Evolutionary conservation across 179 eudicot genomes (phyloP).

Genomic region (Vitellaria paradoxa): DNA sequence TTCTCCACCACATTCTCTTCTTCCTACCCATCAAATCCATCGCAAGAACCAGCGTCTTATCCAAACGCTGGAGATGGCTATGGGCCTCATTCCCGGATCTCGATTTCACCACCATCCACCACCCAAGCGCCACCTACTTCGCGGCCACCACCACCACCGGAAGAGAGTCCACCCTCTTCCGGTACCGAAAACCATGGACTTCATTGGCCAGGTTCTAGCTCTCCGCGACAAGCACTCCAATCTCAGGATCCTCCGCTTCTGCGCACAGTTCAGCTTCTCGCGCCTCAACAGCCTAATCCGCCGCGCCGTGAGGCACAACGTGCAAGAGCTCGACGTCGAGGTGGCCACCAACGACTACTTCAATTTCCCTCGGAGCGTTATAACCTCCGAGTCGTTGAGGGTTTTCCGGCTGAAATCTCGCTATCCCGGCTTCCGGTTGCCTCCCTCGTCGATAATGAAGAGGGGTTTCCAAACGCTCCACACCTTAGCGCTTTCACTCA

Average conservation of each 20-base stretch:
- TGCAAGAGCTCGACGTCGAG: conserved; percentile 55
- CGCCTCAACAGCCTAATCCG: conserved; percentile 42
- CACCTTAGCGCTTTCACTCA: conserved; percentile 33
- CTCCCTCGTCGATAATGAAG: conserved; percentile 34
- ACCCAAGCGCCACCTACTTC: background rate
- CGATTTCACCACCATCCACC: conserved; percentile 41
- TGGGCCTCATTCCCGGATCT: conserved; percentile 64
- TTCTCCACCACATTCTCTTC: conserved; percentile 49
- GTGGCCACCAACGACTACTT: conserved; percentile 43
- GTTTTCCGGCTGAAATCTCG: conserved; percentile 40
- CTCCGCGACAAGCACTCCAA: conserved; percentile 33
- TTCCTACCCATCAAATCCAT: conserved; percentile 48
- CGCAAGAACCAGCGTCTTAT: conserved; percentile 43
- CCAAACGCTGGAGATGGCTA: conserved; percentile 46
- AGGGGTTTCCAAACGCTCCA: conserved; percentile 41
- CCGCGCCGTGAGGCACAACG: conserved; percentile 38
- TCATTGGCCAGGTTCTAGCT: conserved; percentile 28
- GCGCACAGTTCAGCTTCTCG: conserved; percentile 39
- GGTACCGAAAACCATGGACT: conserved; percentile 11
- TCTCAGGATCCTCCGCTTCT: conserved; percentile 38
- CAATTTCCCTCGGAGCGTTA: conserved; percentile 48
- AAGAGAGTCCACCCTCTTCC: conserved; percentile 15
- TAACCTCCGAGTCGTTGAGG: conserved; percentile 26
- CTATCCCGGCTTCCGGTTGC: conserved; percentile 45
- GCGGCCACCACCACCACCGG: background rate